These are phyloP conservation scores for Phytophthora litchii DNA, from an alignment of 352 stramenopile species.

Conservation along the genomic window DNA sequence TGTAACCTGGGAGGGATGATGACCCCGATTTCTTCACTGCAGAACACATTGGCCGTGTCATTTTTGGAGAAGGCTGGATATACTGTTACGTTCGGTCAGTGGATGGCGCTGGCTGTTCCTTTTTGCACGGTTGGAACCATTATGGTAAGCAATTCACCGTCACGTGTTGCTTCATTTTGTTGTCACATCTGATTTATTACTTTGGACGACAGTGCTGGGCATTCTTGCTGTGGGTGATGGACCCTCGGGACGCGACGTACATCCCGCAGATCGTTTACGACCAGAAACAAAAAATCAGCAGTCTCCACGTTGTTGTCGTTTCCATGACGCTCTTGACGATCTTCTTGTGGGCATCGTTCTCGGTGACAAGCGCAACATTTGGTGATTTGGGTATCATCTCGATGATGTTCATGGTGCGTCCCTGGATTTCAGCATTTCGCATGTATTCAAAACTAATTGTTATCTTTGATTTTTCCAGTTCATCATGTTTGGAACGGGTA, in stretches of 20 bases:
- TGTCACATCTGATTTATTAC: constrained; percentile 2
- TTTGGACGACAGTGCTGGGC: constrained; percentile 74
- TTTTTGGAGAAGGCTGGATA: constrained; percentile 89
- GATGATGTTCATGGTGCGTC: constrained; percentile 88
- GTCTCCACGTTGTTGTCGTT: constrained; percentile 88
- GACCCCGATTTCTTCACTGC: constrained; percentile 92
- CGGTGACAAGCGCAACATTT: constrained; percentile 85
- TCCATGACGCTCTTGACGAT: constrained; percentile 91
- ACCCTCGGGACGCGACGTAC: constrained; percentile 87
- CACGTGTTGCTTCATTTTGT: constrained; percentile 5
- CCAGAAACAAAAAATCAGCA: constrained; percentile 90
- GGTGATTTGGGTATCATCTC: constrained; percentile 92
- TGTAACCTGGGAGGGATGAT: constrained; percentile 95
- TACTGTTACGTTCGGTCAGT: constrained; percentile 90
- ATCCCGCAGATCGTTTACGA: constrained; percentile 94
- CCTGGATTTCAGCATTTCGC: not conserved
- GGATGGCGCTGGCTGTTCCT: constrained; percentile 89
- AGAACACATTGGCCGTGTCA: constrained; percentile 88
- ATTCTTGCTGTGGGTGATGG: constrained; percentile 86
- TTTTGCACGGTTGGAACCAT: constrained; percentile 90
- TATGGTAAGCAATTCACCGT: constrained; percentile 47
- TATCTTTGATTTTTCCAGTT: constrained; percentile 45
- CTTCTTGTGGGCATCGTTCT: constrained; percentile 90
- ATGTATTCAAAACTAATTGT: constrained; percentile 7
- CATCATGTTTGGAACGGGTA: constrained; percentile 88